Evolutionary conservation across 306 rosid species (phyloP), one percentile per base, ranked within the genome.

Genomic region (Vachellia collinsii): DNA sequence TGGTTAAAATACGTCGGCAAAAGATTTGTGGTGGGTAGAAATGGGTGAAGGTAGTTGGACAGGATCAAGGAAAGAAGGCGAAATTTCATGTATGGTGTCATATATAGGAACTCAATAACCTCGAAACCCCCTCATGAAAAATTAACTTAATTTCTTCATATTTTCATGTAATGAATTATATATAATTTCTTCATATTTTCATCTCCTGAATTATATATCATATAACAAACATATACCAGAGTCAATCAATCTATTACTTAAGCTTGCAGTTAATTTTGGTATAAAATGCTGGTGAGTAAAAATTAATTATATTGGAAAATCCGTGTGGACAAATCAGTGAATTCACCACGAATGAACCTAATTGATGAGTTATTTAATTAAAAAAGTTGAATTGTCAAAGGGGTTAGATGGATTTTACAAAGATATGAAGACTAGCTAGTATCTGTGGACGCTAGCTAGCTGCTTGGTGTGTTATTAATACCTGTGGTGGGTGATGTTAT

Each of bases 41-140:
- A 92, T 87, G 94, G 97, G 90, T 94, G 97, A 87, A 89, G 88
- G 98, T 93, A 82, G 98, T 91, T 91, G 97, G 89, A 83, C 85
- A 59, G 87, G 88, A 89, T 75, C 85, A 83, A 77, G 85, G 90
- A 85, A 77, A 80, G 6, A 50, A 78, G 13, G 16, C 29, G 76
- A 69, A 84, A 82, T 58, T 74, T 70, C 1, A 80, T 79, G 81
- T 82, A 29, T 29, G 34, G 34, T 85, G 79, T 84, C 82, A 29
- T 29, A 29, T 29, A 85, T 77, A 50, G 16, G 72, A 83, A 83
- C 79, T 87, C 86, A 29, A 29, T 29, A 67, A 77, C 76, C 79
- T 29, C 81, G 6, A n/a, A 38, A 12, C 25, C 83, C 83, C 84
- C 89, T 79, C 89, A 82, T 83, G 89, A 88, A 48, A 78, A 80